Evolutionary conservation across 2,329 filamentous ascomycete genomes (phyloP), one percentile per base, ranked within the genome.

Genomic region (Fusarium continuum): DNA sequence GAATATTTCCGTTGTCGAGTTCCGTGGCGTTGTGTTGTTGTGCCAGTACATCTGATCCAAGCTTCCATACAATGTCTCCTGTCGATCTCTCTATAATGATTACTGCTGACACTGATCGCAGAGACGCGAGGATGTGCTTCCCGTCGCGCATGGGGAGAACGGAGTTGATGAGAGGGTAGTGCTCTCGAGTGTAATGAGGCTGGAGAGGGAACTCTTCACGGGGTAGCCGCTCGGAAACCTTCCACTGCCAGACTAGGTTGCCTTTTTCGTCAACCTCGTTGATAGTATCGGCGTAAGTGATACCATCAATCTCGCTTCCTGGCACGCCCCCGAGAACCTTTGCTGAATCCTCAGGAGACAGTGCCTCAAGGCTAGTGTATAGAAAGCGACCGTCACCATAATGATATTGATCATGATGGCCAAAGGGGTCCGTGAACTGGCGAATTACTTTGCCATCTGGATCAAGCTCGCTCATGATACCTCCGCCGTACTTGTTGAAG

Each of bases 21-120:
- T 73, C 70, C 1, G 64, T 73, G 1, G 71, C 71, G 10, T 72
- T 73, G 55, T 74, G 72, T 28, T 74, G 71, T 48, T 74, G 72
- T 1, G 71, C 71, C 1, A 74, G 58, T 4, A 68, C 44, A 3
- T 67, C 61, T 2, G 69, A 20, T 0, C 56, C 65, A 6, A 74
- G 25, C 5, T 67, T 71, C 72, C 71, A 74, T 8, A 71, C 65
- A 13, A 74, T 74, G 17, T 70, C 40, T 3, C 71, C 72, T 0
- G 70, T 71, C 0, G 55, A 39, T 34, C 54, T 69, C 32, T 71
- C 63, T 19, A 74, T 73, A 39, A 73, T 70, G 39, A 74, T 31
- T 0, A 73, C 72, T 2, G 70, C 61, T 4, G 71, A 73, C 0
- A 74, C 63, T 4, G 71, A 74, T 3, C 71, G 52, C 60, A 74